phyloP scores from a whole-genome alignment of 257 asterid species.

The Solanum bulbocastanum region DNA sequence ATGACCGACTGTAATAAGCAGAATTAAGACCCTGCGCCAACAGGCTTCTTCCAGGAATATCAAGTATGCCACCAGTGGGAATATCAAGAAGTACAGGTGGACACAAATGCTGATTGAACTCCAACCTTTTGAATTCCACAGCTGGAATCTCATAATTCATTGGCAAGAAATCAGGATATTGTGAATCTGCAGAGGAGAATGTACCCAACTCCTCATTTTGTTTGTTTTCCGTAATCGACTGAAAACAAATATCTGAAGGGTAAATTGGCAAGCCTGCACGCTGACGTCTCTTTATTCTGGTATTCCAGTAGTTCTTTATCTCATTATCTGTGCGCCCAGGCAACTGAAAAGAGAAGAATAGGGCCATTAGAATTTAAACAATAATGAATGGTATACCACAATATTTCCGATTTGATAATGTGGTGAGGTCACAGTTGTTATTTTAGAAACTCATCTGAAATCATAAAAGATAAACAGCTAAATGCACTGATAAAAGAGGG shows the following conservation, averaged over 20 bases:
- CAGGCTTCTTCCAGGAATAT: conserved; percentile 25
- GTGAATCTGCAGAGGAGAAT: conserved; percentile 14
- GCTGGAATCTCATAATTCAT: conserved; percentile 27
- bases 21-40: conserved; percentile 15
- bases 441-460: neutral
- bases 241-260: conserved; percentile 32
- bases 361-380: neutral
- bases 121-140: conserved; percentile 25
- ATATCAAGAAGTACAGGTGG: conserved; percentile 19
- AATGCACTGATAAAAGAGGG: neutral
- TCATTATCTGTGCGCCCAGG: conserved; percentile 66
- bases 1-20: conserved; percentile 9
- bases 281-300: conserved; percentile 47
- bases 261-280: conserved; percentile 55
- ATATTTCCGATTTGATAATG: neutral
- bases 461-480: neutral
- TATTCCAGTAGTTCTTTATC: conserved; percentile 60
- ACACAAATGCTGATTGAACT: conserved; percentile 15
- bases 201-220: conserved; percentile 12
- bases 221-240: conserved; percentile 16
- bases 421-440: neutral
- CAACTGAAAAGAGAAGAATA: conserved; percentile 19
- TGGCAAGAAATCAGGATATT: conserved; percentile 15
- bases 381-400: neutral
- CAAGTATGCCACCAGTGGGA: conserved; percentile 14